These are phyloP conservation scores for Panaeolus papilionaceus DNA, from an alignment of 768 basidiomycete species.

Conservation along the genomic window DNA sequence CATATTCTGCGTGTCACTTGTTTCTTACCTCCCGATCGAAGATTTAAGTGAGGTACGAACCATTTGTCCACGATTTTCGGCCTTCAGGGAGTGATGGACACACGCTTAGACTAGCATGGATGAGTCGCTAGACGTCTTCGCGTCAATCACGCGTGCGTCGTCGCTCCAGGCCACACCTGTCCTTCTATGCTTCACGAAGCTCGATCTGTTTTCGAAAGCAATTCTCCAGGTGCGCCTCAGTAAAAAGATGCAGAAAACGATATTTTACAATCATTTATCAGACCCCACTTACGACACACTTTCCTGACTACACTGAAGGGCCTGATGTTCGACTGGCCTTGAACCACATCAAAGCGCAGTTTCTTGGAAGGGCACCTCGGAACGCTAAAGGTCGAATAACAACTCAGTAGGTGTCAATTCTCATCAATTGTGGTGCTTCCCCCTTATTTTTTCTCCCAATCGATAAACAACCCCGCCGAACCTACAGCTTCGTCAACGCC, in stretches of 20 bases:
- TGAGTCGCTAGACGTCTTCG: neutral
- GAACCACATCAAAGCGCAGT: neutral
- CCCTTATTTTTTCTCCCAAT: neutral
- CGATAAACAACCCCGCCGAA: neutral
- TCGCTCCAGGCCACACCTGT: neutral
- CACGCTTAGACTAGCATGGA: neutral
- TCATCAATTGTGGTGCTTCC: neutral
- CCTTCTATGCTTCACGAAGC: neutral
- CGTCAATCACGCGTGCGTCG: neutral
- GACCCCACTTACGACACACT: neutral
- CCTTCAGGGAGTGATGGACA: neutral
- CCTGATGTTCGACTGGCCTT: neutral
- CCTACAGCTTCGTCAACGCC: neutral
- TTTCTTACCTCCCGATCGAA: neutral
- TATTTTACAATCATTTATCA: neutral
- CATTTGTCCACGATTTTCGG: too few relatives aligned
- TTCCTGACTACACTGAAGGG: neutral
- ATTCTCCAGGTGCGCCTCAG: neutral
- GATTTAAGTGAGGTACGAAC: neutral
- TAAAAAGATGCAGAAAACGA: neutral
- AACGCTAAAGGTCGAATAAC: neutral
- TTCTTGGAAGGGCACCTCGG: neutral
- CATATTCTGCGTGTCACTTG: neutral
- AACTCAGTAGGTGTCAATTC: neutral
- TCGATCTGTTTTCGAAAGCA: neutral